Percentiles rank a stretch among this genome's conserved stretches.
Conservation (phyloP, 805 yeast species). For the Cyberlindnera xylosilytica region DNA sequence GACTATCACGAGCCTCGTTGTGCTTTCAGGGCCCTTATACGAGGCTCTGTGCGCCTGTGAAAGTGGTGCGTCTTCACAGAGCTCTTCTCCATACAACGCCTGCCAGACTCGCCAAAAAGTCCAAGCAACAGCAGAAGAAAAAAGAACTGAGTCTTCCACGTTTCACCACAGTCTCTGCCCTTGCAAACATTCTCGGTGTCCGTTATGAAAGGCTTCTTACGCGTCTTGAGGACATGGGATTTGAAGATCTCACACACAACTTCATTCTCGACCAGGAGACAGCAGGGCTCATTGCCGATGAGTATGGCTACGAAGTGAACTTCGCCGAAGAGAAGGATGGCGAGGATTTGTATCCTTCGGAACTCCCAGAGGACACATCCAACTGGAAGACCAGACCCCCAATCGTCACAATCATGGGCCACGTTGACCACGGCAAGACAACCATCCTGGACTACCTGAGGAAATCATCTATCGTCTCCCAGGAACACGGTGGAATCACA, state of each 20-base stretch:
- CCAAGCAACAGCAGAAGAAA: conserved; percentile 3
- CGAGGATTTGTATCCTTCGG: conserved; percentile 54
- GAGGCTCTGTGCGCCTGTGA: too few species aligned
- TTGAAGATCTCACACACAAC: conserved; percentile 63
- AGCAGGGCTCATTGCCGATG: conserved; percentile 84
- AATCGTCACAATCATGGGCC: conserved; percentile 97
- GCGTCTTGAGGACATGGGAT: conserved; percentile 67
- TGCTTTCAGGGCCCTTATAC: too few species aligned
- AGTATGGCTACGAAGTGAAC: conserved; percentile 67
- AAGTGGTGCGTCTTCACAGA: neutral
- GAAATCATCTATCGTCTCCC: conserved; percentile 76
- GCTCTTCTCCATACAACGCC: conserved; percentile 3
- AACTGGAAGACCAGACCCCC: conserved; percentile 75
- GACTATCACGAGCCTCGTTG: neutral
- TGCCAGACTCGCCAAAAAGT: conserved; percentile 2
- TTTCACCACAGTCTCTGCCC: conserved; percentile 73
- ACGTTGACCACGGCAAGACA: conserved; percentile 98
- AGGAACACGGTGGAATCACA: conserved; percentile 95
- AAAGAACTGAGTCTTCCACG: conserved; percentile 53
- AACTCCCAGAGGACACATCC: conserved; percentile 33
- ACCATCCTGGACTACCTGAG: conserved; percentile 86
- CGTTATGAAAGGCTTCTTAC: conserved; percentile 57
- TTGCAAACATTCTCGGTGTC: conserved; percentile 68
- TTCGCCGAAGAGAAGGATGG: conserved; percentile 25
- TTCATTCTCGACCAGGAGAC: conserved; percentile 84